phyloP scores from a whole-genome alignment of 257 asterid genomes.

The Ocimum tenuiflorum region DNA sequence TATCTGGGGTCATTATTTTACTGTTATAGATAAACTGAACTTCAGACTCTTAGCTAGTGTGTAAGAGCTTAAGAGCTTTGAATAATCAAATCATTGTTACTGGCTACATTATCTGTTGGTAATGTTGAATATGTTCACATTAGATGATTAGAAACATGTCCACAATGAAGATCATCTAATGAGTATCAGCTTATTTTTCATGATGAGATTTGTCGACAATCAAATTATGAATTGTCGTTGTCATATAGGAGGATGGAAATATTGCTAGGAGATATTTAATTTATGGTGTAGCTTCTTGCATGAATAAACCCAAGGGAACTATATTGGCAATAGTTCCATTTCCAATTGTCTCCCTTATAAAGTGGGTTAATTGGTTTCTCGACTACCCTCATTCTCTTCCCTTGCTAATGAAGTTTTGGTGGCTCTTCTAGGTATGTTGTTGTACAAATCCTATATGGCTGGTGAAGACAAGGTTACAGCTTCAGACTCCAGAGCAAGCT shows the following conservation, averaged over 20 bases:
- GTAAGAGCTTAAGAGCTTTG: background rate
- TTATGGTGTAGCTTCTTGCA: constrained; percentile 14
- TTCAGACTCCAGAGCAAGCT: constrained; percentile 72
- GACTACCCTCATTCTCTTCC: background rate
- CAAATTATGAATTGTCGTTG: background rate
- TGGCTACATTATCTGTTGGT: background rate
- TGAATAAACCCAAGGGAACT: background rate
- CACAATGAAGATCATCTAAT: constrained; percentile 3
- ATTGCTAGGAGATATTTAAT: background rate
- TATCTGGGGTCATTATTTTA: background rate
- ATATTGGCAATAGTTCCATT: background rate
- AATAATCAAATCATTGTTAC: background rate
- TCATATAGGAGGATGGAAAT: constrained; percentile 1
- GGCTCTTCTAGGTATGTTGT: constrained; percentile 47
- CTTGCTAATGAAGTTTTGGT: constrained; percentile 17
- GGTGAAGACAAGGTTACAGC: constrained; percentile 96
- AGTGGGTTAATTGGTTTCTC: background rate
- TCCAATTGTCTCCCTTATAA: background rate
- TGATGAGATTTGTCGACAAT: constrained; percentile 1
- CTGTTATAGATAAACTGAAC: background rate
- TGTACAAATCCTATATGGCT: constrained; percentile 97
- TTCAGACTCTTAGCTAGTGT: background rate
- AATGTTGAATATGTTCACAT: constrained; percentile 6
- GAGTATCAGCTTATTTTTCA: background rate
- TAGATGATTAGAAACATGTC: background rate